Evolutionary conservation across 495 filamentous ascomycete species (phyloP), one percentile per base, ranked within the genome.

Genomic region (Talaromyces liani): DNA sequence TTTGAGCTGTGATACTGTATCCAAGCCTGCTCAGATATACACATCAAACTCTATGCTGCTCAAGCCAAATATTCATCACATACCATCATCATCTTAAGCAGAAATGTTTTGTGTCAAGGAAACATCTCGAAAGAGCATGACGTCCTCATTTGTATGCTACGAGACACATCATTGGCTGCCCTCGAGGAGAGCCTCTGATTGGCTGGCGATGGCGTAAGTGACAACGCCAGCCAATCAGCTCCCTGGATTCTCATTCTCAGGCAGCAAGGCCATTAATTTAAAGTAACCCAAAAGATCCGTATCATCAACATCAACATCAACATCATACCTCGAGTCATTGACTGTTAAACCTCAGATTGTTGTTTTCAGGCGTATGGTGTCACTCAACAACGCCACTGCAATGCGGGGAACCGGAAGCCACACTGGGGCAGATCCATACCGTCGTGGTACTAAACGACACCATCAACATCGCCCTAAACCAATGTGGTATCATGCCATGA

Each of bases 261-360:
- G 45, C 45, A 49, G n/a, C 7, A 49, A 20, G 41, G 45, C 45
- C 16, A 9, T 7, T n/a, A 41, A 41, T n/a, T 24, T 24, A 24
- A 2, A 24, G 22, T 24, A 24, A 24, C 22, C 22, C 39, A 9
- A 2, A 14, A 77, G 76, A 1, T 71, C 72, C 14, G 5, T 16
- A 12, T 16, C 14, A 5, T 16, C 36, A 41, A 41, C 36, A 39
- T 16, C 36, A 41, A 41, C 36, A 39, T 39, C 34, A 41, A 41
- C 14, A 41, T 6, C 36, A 41, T 41, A 27, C 14, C 4, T 41
- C 27, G 27, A 27, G 27, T 27, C 27, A 27, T 3, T 27, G 27
- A 27, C 27, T 27, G 27, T 27, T 27, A 5, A 27, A 1, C 27
- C 4, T 27, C 27, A 27, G 2, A 27, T 27, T 27, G 27, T 27